These are phyloP conservation scores for Xylaria sp. DNA, from an alignment of 2,329 filamentous ascomycete genomes.

Conservation along the genomic window DNA sequence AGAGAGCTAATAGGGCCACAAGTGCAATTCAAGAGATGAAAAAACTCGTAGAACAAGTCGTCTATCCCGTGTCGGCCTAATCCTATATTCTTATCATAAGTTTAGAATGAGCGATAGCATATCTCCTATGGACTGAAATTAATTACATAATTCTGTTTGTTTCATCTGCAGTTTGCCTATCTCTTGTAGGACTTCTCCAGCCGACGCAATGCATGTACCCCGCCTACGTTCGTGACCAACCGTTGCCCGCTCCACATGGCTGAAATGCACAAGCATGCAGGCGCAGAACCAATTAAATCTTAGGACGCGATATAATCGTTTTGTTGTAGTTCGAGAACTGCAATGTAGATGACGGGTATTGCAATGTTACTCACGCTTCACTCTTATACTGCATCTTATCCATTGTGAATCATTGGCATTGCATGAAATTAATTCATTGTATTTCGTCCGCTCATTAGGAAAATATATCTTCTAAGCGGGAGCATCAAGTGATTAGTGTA, in stretches of 20 bases:
- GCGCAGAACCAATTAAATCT: not conserved
- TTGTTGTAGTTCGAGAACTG: too few relatives aligned
- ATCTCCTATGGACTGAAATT: not conserved
- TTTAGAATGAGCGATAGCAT: not conserved
- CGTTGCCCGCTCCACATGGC: not conserved
- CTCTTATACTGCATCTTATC: not conserved
- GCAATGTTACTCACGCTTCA: not conserved
- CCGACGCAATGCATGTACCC: not conserved
- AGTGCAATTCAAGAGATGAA: conserved; percentile 24
- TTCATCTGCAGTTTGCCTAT: not conserved
- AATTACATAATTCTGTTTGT: not conserved
- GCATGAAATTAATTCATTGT: too few relatives aligned
- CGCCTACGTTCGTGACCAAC: conserved; percentile 2
- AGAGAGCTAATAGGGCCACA: conserved; percentile 2
- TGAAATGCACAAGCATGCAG: not conserved
- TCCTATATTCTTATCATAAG: too few relatives aligned
- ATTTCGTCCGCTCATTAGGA: too few relatives aligned
- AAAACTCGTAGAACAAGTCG: conserved; percentile 14
- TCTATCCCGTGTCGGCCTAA: not conserved
- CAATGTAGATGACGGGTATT: not conserved
- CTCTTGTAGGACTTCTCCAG: not conserved
- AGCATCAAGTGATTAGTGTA: too few relatives aligned
- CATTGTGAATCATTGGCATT: not conserved
- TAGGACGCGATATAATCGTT: too few relatives aligned
- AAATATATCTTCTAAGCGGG: too few relatives aligned